Conservation (phyloP, 352 stramenopile genomes). For the Thalassiosira tumida region DNA sequence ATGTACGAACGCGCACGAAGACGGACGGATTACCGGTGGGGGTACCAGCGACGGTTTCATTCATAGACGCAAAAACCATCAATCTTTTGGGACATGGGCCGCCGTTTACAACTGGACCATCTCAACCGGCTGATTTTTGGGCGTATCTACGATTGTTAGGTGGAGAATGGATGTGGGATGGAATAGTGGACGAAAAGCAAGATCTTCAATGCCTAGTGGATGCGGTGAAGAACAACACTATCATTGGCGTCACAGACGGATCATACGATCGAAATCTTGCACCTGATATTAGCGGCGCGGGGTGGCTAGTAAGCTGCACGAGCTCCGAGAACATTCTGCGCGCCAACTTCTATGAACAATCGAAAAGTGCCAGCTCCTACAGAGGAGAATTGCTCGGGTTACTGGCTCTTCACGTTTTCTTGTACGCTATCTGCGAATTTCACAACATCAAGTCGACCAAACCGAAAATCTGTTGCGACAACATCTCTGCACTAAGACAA, state of each 20-base stretch:
- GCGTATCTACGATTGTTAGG: not conserved
- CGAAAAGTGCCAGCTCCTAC: not conserved
- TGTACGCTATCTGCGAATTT: not conserved
- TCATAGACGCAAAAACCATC: too few species aligned
- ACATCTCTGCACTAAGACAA: constrained; percentile 34
- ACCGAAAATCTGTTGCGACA: constrained; percentile 41
- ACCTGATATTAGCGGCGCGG: not conserved
- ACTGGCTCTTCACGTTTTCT: not conserved
- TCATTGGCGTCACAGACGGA: not conserved
- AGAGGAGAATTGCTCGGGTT: constrained; percentile 25
- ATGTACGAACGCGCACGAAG: not conserved
- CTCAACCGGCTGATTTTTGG: not conserved
- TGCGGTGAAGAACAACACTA: not conserved
- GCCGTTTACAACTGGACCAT: not conserved
- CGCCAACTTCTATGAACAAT: not conserved
- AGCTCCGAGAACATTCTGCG: not conserved
- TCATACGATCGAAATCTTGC: not conserved
- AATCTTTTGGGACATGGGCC: not conserved
- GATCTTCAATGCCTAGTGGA: not conserved
- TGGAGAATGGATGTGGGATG: constrained; percentile 2
- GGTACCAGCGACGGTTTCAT: too few species aligned
- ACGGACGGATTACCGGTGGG: not conserved
- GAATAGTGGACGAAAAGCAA: not conserved
- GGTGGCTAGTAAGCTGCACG: not conserved
- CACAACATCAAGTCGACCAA: not conserved